Evolutionary conservation across 2,329 filamentous ascomycete species (phyloP), one percentile per base, ranked within the genome.

Genomic region (Xylariaceae sp.): DNA sequence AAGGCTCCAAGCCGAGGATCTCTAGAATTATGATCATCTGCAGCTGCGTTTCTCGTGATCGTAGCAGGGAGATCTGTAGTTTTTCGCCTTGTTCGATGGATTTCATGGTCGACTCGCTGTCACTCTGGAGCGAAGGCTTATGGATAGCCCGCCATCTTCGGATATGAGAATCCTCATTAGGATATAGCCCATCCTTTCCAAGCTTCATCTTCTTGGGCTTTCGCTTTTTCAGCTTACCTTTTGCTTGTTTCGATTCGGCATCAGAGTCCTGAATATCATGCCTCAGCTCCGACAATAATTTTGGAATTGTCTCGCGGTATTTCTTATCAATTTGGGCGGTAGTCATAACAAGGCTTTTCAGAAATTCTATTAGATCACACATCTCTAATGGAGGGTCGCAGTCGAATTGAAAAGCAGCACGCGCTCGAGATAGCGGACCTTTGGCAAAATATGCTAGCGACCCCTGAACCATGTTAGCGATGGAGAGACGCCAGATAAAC

Each of bases 381-480:
- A 86, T 82, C 41, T 84, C 76, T 26, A 85, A 71, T 27, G 77
- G 80, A 5, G 79, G 74, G 66, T 86, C 81, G 50, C 80, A 80
- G 57, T 84, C 80, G 11, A 83, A 72, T 54, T 85, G 81, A 59
- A 89, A 89, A 11, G 84, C 80, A 46, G 85, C 86, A 56, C 88
- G 81, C 45, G 87, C 85, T 62, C 88, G 80, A 44, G 88, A 89
- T 26, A 94, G 73, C 1, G 89, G 87, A 0, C 88, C 89, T 73
- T 94, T 94, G 26, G 86, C 86, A 70, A 92, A 91, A 70, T 91
- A 94, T 55, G 88, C 88, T 54, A 92, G 73, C 3, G 88, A 89
- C 35, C 87, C 88, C 79, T 88, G 72, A 6, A 68, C 72, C 8
- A 73, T 62, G 67, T 80, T 77, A 59, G 78, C 44, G 8, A 51